Evolutionary conservation across 176 grass and related monocot genomes (phyloP).

Genomic region (Leersia perrieri): DNA sequence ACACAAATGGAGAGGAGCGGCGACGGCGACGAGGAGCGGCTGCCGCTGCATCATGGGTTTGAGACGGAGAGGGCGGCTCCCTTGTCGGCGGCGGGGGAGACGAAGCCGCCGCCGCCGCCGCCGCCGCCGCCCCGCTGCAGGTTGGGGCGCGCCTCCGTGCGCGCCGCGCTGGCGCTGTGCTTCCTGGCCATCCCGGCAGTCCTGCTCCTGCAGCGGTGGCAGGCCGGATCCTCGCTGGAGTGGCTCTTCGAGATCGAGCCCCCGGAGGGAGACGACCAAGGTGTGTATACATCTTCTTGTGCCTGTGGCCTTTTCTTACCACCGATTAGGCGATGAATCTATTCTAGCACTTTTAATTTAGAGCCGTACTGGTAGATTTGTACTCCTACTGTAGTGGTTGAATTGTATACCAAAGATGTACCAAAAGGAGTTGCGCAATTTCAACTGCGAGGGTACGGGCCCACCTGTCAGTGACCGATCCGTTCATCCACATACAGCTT

Average conservation of each 20-base stretch:
- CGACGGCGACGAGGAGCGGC: background rate
- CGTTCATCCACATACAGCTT: background rate
- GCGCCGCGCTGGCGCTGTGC: slow-evolving; percentile 37
- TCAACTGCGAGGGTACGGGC: background rate
- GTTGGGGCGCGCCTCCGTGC: slow-evolving; percentile 33
- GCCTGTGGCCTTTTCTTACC: background rate
- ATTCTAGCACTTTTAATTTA: background rate
- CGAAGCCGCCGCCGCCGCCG: background rate
- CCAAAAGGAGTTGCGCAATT: background rate
- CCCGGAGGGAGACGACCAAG: slow-evolving; percentile 10
- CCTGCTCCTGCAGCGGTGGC: slow-evolving; percentile 41
- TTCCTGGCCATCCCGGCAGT: slow-evolving; percentile 29
- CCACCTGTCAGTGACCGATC: background rate
- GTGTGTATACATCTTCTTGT: background rate
- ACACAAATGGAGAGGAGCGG: background rate
- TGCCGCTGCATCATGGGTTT: background rate
- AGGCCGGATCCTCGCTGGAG: slow-evolving; percentile 25
- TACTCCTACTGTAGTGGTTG: background rate
- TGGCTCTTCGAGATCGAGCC: slow-evolving; percentile 21
- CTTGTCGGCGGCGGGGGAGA: slow-evolving; percentile 3
- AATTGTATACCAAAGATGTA: background rate
- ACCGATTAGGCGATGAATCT: background rate
- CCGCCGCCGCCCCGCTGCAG: background rate
- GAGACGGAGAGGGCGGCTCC: background rate
- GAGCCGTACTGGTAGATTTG: background rate